Conservation (phyloP, 2,329 filamentous ascomycete species). For the Coleophoma cylindrospora region DNA sequence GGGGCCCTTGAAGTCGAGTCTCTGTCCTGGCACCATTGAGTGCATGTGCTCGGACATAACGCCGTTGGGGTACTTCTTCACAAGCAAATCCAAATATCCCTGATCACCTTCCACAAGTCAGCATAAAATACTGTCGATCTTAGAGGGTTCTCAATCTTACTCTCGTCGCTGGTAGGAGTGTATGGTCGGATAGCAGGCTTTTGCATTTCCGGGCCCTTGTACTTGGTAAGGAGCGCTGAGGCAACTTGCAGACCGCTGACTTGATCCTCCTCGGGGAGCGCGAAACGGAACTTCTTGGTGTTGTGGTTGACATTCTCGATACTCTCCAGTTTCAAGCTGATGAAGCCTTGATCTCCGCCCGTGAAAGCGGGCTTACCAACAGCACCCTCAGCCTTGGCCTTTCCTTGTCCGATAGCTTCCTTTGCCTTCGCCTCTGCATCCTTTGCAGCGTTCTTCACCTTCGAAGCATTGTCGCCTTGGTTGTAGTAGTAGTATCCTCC, state of each 20-base stretch:
- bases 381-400: slow-evolving; percentile 22
- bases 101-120: slow-evolving; percentile 50
- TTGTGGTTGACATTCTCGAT: slow-evolving; percentile 86
- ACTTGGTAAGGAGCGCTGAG: slow-evolving; percentile 89
- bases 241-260: slow-evolving; percentile 78
- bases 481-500: slow-evolving; percentile 51
- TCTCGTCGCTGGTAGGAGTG: slow-evolving; percentile 84
- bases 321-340: slow-evolving; percentile 74
- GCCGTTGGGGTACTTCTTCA: slow-evolving; percentile 88
- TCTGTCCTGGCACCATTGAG: slow-evolving; percentile 74
- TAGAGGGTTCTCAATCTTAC: slow-evolving; percentile 36
- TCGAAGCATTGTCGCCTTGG: slow-evolving; percentile 39
- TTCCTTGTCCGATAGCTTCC: slow-evolving; percentile 28
- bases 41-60: slow-evolving; percentile 91
- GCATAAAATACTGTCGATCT: slow-evolving; percentile 5
- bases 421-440: slow-evolving; percentile 52
- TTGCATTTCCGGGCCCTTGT: slow-evolving; percentile 73
- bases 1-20: slow-evolving; percentile 89
- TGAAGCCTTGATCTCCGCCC: slow-evolving; percentile 85
- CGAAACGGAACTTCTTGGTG: slow-evolving; percentile 88
- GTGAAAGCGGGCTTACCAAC: slow-evolving; percentile 52
- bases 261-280: slow-evolving; percentile 76
- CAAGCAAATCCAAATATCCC: slow-evolving; percentile 81
- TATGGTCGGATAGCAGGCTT: slow-evolving; percentile 91
- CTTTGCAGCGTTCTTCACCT: slow-evolving; percentile 49